These are phyloP conservation scores for Pichia kluyveri DNA, from an alignment of 805 yeast genomes.

Conservation along the genomic window DNA sequence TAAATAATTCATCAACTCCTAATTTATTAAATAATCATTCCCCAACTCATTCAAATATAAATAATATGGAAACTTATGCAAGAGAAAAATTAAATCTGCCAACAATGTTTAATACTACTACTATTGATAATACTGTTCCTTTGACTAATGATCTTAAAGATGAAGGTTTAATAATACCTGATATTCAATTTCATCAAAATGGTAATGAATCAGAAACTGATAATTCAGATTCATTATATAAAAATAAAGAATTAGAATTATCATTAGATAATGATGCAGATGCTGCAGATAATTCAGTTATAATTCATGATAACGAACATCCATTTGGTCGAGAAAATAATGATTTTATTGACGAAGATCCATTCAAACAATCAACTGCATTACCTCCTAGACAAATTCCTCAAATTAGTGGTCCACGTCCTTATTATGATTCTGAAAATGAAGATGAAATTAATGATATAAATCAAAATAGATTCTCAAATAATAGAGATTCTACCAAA, in stretches of 20 bases:
- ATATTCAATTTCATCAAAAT: neutral
- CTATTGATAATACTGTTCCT: neutral
- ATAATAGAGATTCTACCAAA: neutral
- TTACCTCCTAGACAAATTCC: conserved; percentile 1
- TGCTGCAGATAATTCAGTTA: too few species aligned
- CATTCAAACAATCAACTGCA: neutral
- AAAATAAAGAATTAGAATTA: neutral
- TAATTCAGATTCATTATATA: neutral
- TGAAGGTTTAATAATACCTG: neutral
- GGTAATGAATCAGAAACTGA: too few species aligned
- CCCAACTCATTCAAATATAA: neutral
- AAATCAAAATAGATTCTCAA: neutral
- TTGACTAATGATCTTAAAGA: neutral
- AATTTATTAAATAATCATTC: neutral
- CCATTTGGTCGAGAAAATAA: neutral
- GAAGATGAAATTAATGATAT: neutral
- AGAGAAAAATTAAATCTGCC: neutral
- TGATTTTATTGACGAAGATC: neutral
- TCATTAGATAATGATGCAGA: neutral
- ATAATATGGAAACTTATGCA: neutral
- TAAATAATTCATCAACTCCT: conserved; percentile 10
- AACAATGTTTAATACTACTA: neutral
- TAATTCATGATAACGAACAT: neutral
- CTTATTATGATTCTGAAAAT: conserved; percentile 1
- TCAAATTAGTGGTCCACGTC: conserved; percentile 1